phyloP scores from a whole-genome alignment of 2,329 filamentous ascomycete species.

The Trichoderma cornu-damae region DNA sequence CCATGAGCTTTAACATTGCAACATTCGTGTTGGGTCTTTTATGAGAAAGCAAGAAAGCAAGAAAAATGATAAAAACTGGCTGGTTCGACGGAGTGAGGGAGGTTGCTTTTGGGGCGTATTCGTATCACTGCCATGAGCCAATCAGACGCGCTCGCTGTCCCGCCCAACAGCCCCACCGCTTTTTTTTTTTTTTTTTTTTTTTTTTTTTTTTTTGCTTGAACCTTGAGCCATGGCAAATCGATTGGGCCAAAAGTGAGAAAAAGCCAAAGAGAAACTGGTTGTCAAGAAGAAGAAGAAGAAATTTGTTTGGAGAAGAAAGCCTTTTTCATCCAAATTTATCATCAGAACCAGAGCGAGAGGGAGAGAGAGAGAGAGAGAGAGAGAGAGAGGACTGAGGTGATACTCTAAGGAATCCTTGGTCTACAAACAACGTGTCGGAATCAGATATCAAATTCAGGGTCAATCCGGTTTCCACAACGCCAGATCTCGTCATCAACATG shows the following conservation, averaged over 20 bases:
- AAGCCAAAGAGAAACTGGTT: neutral
- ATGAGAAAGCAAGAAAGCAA: too few relatives aligned
- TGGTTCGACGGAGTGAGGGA: neutral
- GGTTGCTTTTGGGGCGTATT: neutral
- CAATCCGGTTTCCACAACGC: constrained; percentile 5
- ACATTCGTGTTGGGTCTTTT: neutral
- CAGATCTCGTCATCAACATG: constrained; percentile 18
- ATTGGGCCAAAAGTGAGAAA: neutral
- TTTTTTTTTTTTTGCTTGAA: constrained; percentile 19
- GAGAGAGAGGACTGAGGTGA: neutral
- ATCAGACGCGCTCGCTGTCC: constrained; percentile 13
- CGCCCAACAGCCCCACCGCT: constrained; percentile 17
- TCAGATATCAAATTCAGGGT: neutral
- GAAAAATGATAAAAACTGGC: neutral
- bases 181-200: too few relatives aligned
- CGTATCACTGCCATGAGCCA: constrained; percentile 10
- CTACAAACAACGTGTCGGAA: neutral
- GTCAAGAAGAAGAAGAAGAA: neutral
- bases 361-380: too few relatives aligned
- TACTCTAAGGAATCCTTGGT: too few relatives aligned
- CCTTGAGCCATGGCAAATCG: constrained; percentile 4
- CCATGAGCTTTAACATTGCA: neutral
- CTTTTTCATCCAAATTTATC: neutral
- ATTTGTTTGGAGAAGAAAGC: neutral
- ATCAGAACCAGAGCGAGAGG: too few relatives aligned